These are phyloP conservation scores for Colletotrichum sp. DNA, from an alignment of 2,329 filamentous ascomycete species.

Conservation along the genomic window DNA sequence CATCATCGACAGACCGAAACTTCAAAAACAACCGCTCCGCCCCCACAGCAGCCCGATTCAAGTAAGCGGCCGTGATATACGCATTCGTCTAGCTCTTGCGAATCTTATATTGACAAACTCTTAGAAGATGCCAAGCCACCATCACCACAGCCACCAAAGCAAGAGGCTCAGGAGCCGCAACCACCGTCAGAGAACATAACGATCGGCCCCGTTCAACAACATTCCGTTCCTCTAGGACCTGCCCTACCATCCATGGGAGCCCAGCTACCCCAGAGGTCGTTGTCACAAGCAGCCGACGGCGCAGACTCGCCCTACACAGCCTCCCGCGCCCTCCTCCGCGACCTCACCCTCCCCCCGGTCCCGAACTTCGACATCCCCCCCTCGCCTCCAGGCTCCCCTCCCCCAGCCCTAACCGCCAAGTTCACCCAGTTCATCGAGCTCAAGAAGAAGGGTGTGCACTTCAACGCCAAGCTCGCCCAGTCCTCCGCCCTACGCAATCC, in stretches of 20 bases:
- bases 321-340: constrained; percentile 67
- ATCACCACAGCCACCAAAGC: background rate
- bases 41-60: background rate
- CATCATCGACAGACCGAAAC: background rate
- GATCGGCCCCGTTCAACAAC: constrained; percentile 34
- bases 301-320: constrained; percentile 71
- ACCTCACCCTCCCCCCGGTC: constrained; percentile 74
- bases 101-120: background rate
- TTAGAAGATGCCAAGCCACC: background rate
- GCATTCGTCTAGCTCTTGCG: too few species aligned
- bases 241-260: constrained; percentile 37
- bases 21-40: background rate
- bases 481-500: constrained; percentile 75
- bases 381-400: constrained; percentile 70
- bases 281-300: constrained; percentile 17
- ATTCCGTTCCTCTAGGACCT: constrained; percentile 40
- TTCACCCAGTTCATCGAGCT: constrained; percentile 76
- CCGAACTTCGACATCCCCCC: constrained; percentile 77
- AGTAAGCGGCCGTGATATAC: background rate
- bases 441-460: constrained; percentile 79
- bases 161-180: background rate
- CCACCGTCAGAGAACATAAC: constrained; percentile 6
- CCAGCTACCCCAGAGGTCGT: constrained; percentile 1
- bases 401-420: constrained; percentile 62
- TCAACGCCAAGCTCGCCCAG: constrained; percentile 75